Base-by-base conservation (phyloP, 1,139 yeast genomes). In the Sugiyamaella japonica region DNA sequence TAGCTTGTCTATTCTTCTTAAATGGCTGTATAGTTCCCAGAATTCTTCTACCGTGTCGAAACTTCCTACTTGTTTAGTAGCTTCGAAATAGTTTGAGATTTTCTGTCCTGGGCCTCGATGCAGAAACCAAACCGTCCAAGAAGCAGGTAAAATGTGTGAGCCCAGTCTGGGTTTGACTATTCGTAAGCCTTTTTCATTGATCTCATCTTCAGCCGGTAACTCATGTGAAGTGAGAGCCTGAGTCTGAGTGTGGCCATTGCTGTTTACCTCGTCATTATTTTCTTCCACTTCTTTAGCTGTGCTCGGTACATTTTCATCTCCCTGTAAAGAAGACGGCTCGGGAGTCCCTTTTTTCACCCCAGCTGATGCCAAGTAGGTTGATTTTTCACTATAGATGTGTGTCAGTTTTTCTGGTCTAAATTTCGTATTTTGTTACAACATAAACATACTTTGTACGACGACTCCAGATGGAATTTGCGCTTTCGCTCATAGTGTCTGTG, bases 21-120 rank as follows among this genome's bases (percentile, higher is more conserved):
- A 69, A 34, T 76, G 74, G 13, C 78, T 65, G 56, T 83, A 70
- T 52, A 81, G 69, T 55, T 75, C 69, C 88, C 88, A 85, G 70
- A 84, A 76, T 65, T 84, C 86, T 67, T 84, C 89, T 20, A 83
- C 73, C 7, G 85, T 76, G 15, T 65, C 60, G 52, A 71, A 70
- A 12, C 69, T 63, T 13, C 65, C 66, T 16, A 71, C 64, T 53
- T 68, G 65, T 54, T 66, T 69, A 16, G 73, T 69, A 8, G 73
- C 71, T 43, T 64, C 61, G 37, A 70, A 66, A 56, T 70, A 71
- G 54, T 70, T 66, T 20, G 68, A 61, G 39, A 70, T 66, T 57
- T 67, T 69, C 54, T 64, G 64, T 15, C 73, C 73, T 12, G 71
- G 72, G 9, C 70, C 68, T 8, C 74, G 69, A 55, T 71, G 73